Evolutionary conservation across 2,329 filamentous ascomycete genomes (phyloP), one percentile per base, ranked within the genome.

Genomic region (Coniochaeta hoffmannii): DNA sequence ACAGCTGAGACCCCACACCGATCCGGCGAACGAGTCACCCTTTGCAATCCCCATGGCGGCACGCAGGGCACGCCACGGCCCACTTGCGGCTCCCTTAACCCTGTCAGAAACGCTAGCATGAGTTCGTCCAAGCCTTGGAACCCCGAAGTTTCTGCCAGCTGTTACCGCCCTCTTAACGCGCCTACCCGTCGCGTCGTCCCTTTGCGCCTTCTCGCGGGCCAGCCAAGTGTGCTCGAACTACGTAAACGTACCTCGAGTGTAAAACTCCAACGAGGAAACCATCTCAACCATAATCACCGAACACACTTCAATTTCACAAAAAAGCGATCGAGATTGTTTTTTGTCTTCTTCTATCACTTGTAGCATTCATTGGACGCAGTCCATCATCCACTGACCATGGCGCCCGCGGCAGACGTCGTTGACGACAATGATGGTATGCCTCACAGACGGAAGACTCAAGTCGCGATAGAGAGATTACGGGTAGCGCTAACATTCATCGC

Each of bases 361-460:
- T 34, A 17, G 9, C 19, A 9, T 15, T 41, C n/a, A 6, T 34
- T 51, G 35, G 34, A 53, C 3, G 7, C 14, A n/a, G 11, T 28
- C 31, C 34, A 53, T 32, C 24, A 5, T n/a, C 10, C 19, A 30
- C 52, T 7, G 10, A 51, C 19, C n/a, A 81, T 80, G 78, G 74
- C 76, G 35, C 76, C 76, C 49, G 72, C 31, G 50, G 72, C 31
- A 41, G 73, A 75, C 51, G 70, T 76, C 50, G 71, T 71, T 44
- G 76, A 79, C 56, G 78, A 80, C 57, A 73, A 76, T 59, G 79
- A 81, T 53, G 69, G 78, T 81, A 63, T 54, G 56, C 44, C 50
- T 22, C 26, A 32, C 7, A 22, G 15, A 19, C 2, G 14, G 15
- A 12, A 22, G 24, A 34, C 6, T 34, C 28, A n/a, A 31, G 28